Evolutionary conservation across 345 rosid species (phyloP).

Genomic region (Brassica nigra): DNA sequence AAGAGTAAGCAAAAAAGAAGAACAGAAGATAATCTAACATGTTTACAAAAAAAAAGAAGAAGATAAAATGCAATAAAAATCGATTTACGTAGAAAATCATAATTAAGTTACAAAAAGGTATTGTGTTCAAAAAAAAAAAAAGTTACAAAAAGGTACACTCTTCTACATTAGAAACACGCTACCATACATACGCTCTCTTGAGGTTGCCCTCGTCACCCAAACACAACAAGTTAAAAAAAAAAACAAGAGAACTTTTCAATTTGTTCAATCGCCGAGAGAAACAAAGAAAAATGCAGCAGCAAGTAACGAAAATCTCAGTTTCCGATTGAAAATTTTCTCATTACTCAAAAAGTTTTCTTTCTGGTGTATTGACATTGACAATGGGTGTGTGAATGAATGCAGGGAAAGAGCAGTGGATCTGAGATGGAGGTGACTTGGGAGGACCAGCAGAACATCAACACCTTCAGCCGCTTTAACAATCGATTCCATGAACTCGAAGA

Average conservation of each 20-base stretch:
- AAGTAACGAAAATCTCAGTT: conserved; percentile 12
- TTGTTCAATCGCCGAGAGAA: background rate
- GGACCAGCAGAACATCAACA: conserved; percentile 94
- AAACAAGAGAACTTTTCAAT: background rate
- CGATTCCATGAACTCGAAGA: conserved; percentile 84
- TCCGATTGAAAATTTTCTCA: background rate
- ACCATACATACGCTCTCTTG: background rate
- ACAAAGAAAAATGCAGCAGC: conserved; percentile 34
- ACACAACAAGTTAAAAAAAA: background rate
- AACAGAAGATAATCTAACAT: too few species aligned
- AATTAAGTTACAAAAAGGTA: too few species aligned
- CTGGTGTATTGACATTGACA: background rate
- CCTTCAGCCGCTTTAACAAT: conserved; percentile 79
- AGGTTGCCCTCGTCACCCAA: background rate
- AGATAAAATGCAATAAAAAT: too few species aligned
- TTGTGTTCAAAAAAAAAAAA: too few species aligned
- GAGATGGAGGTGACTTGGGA: conserved; percentile 93
- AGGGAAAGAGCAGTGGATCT: conserved; percentile 72
- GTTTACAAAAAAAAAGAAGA: too few species aligned
- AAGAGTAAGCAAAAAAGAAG: too few species aligned
- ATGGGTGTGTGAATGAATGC: conserved; percentile 16
- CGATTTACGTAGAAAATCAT: too few species aligned
- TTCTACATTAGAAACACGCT: too few species aligned
- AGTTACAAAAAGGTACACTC: too few species aligned
- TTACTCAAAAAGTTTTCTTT: background rate